These are phyloP conservation scores for Hortiboletus flavorubellus DNA, from an alignment of 768 basidiomycete species.

Conservation along the genomic window DNA sequence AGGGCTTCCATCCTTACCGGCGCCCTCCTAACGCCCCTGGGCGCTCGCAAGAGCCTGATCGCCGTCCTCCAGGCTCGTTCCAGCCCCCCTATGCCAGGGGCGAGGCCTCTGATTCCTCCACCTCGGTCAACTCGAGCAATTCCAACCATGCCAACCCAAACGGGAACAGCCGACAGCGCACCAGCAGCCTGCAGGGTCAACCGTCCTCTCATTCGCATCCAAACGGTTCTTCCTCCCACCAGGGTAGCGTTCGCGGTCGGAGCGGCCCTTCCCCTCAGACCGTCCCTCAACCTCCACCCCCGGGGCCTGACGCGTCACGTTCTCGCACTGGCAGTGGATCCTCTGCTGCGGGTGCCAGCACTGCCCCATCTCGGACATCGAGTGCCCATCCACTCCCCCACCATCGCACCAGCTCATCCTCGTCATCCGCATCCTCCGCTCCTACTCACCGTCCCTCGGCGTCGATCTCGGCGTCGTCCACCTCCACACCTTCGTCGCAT, in stretches of 20 bases:
- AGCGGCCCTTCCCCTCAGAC: slow-evolving; percentile 32
- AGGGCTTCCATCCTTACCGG: slow-evolving; percentile 81
- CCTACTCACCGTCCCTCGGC: slow-evolving; percentile 25
- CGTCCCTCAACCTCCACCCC: slow-evolving; percentile 25
- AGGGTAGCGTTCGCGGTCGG: slow-evolving; percentile 36
- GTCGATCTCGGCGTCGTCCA: slow-evolving; percentile 28
- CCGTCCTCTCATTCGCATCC: slow-evolving; percentile 44
- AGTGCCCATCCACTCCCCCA: slow-evolving; percentile 28
- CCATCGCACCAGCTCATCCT: slow-evolving; percentile 32
- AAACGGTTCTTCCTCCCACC: slow-evolving; percentile 29
- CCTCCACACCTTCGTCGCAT: slow-evolving; percentile 28
- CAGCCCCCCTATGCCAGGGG: slow-evolving; percentile 78
- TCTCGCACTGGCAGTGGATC: slow-evolving; percentile 31
- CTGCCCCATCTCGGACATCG: slow-evolving; percentile 12
- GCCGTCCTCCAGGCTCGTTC: slow-evolving; percentile 48
- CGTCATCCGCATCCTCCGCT: slow-evolving; percentile 22
- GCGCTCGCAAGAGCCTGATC: slow-evolving; percentile 36
- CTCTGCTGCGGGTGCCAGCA: slow-evolving; percentile 17
- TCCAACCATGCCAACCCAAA: slow-evolving; percentile 29
- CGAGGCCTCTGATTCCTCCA: slow-evolving; percentile 75
- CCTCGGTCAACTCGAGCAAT: slow-evolving; percentile 69
- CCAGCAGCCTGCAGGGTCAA: slow-evolving; percentile 72
- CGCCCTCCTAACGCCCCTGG: slow-evolving; percentile 47
- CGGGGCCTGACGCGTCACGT: slow-evolving; percentile 24
- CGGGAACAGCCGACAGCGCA: slow-evolving; percentile 50